A percentile compares a stretch with the other conserved stretches of the same genome.
These are phyloP conservation scores for Conticribra weissflogii DNA, from an alignment of 108 stramenopile genomes.

Conservation along the genomic window DNA sequence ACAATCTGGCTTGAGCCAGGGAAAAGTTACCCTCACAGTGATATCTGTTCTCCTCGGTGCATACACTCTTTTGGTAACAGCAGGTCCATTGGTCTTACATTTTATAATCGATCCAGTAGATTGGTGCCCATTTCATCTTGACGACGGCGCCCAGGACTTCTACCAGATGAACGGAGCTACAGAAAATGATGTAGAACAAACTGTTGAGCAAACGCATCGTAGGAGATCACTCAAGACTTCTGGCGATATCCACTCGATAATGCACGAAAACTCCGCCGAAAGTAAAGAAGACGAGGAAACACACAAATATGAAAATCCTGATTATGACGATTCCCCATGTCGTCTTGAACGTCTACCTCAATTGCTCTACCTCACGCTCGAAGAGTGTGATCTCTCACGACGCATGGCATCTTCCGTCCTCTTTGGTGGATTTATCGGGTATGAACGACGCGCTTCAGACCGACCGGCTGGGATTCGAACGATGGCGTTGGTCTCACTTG, in stretches of 20 bases:
- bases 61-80: conserved; percentile 19
- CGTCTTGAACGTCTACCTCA: conserved; percentile 31
- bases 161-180: background rate
- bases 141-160: background rate
- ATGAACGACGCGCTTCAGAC: conserved; percentile 84
- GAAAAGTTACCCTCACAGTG: conserved; percentile 10
- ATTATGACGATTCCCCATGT: conserved; percentile 58
- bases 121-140: conserved; percentile 19
- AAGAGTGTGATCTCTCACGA: conserved; percentile 71
- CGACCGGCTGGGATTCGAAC: conserved; percentile 92
- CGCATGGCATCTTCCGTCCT: conserved; percentile 59
- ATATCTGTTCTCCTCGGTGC: conserved; percentile 12
- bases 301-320: conserved; percentile 57
- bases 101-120: conserved; percentile 23
- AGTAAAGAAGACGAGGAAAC: conserved; percentile 6
- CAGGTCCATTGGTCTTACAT: conserved; percentile 15
- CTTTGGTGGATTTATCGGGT: conserved; percentile 77
- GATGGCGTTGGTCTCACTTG: conserved; percentile 87
- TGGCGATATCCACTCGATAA: conserved; percentile 2
- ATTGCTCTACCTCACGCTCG: conserved; percentile 63
- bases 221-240: conserved; percentile 3
- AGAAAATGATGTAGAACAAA: background rate
- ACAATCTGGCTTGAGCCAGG: conserved; percentile 1
- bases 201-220: background rate
- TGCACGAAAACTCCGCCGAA: background rate